Base-by-base conservation (phyloP, 2,329 filamentous ascomycete genomes). In the Monascus ruber region DNA sequence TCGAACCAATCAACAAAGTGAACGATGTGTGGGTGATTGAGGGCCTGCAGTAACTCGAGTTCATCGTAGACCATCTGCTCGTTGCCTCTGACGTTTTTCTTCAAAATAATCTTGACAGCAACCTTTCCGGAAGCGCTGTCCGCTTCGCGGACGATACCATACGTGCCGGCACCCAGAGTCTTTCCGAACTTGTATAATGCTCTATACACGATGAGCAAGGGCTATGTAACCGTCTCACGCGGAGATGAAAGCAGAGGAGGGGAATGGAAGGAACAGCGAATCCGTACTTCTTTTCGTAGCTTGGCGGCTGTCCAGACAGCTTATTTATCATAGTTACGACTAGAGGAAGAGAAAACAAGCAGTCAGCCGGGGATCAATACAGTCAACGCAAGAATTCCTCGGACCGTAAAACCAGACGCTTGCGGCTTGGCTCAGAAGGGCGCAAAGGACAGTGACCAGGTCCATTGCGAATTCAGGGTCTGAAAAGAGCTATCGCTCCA, bases 61-160 rank as follows among this genome's bases (percentile, higher is more conserved):
- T 98, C 91, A 63, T 98, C 91, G 62, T 94, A 91, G 32, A 98
- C 91, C 91, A 98, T 98, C 63, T 83, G 79, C 71, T 98, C 91
- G 55, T 96, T 96, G 48, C 88, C 89, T 63, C 88, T 93, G 60
- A 98, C 89, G 66, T 94, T 96, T 72, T 94, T 95, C 77, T 98
- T 98, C 57, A 96, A 72, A 64, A 98, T 98, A 62, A 98, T 96
- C 74, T 98, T 98, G 65, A 98, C 77, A 32, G 91, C 91, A 44
- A 94, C 88, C 72, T 94, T 83, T 62, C 86, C 85, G 17, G 76
- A 74, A 33, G 82, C 78, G 51, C 85, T 77, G 45, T 95, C 87
- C 44, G 91, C 91, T 68, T 98, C 91, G 54, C 91, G 80, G 56
- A 98, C 91, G 56, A 98, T 94, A 58, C 91, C 91, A 73, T 98